phyloP scores from a whole-genome alignment of 2,329 filamentous ascomycete genomes.

The Cladophialophora yegresii region DNA sequence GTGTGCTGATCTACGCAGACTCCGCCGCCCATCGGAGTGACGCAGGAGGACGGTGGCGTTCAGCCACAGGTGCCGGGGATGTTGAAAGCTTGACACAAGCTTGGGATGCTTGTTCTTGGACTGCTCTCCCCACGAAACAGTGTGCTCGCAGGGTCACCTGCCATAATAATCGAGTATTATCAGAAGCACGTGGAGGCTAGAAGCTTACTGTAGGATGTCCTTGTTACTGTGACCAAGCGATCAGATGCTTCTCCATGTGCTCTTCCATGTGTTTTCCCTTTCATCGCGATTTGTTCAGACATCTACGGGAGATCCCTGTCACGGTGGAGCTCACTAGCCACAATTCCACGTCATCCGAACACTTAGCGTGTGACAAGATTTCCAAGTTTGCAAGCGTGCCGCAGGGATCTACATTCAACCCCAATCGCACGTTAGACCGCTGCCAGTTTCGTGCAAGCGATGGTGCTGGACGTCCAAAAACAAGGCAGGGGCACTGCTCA shows the following conservation, averaged over 20 bases:
- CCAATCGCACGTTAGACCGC: constrained; percentile 3
- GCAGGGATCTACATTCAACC: constrained; percentile 8
- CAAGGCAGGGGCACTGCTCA: constrained; percentile 8
- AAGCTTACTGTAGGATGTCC: neutral
- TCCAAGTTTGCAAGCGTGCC: constrained; percentile 2
- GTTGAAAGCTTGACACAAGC: constrained; percentile 9
- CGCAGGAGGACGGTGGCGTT: too few relatives aligned
- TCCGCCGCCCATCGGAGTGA: too few relatives aligned
- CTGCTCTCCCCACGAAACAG: neutral
- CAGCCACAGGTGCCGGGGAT: too few relatives aligned
- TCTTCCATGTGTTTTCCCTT: neutral
- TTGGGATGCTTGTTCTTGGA: neutral
- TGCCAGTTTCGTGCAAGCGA: constrained; percentile 11
- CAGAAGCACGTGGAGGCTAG: neutral
- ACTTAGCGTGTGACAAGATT: constrained; percentile 4
- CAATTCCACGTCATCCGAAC: constrained; percentile 18
- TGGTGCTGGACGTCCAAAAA: constrained; percentile 2
- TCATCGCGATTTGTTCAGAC: constrained; percentile 6
- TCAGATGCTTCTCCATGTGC: neutral
- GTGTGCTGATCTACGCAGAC: too few relatives aligned
- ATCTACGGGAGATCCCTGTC: constrained; percentile 5
- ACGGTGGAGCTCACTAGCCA: constrained; percentile 2
- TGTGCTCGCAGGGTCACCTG: neutral
- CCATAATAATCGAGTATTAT: neutral
- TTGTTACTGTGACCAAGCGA: neutral